Evolutionary conservation across 1,284 basidiomycete genomes (phyloP).

Genomic region (Austroboletus novae-zelandiae): DNA sequence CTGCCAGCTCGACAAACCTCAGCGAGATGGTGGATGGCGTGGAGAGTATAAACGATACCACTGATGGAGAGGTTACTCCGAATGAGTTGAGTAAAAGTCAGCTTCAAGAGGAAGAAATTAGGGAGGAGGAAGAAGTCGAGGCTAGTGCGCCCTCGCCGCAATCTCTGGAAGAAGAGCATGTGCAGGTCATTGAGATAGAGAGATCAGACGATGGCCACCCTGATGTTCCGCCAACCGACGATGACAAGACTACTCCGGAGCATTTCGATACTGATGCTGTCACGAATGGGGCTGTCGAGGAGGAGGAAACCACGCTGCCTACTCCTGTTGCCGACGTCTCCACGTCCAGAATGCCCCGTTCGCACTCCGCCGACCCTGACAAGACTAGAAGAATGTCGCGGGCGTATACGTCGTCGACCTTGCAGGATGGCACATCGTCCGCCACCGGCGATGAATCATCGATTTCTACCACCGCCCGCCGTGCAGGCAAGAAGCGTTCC

Average conservation of each 20-base stretch:
- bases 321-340: conserved; percentile 41
- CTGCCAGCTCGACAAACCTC: conserved; percentile 25
- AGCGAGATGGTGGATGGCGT: conserved; percentile 30
- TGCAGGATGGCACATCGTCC: conserved; percentile 50
- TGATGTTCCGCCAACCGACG: conserved; percentile 17
- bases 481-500: conserved; percentile 55
- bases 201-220: conserved; percentile 25
- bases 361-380: conserved; percentile 73
- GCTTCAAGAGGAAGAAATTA: conserved; percentile 28
- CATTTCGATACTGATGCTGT: conserved; percentile 21
- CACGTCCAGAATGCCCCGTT: conserved; percentile 56
- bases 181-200: conserved; percentile 21
- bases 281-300: conserved; percentile 24
- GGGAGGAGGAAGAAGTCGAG: conserved; percentile 33
- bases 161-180: conserved; percentile 14
- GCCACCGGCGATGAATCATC: conserved; percentile 63
- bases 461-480: conserved; percentile 49
- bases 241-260: conserved; percentile 23
- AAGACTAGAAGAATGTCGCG: conserved; percentile 55
- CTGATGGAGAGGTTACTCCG: conserved; percentile 22
- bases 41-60: conserved; percentile 29
- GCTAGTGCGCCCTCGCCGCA: conserved; percentile 8
- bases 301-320: conserved; percentile 30
- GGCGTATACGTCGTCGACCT: conserved; percentile 43
- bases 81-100: conserved; percentile 14